Conservation (phyloP, 257 asterid genomes). For the Anisodus tanguticus region DNA sequence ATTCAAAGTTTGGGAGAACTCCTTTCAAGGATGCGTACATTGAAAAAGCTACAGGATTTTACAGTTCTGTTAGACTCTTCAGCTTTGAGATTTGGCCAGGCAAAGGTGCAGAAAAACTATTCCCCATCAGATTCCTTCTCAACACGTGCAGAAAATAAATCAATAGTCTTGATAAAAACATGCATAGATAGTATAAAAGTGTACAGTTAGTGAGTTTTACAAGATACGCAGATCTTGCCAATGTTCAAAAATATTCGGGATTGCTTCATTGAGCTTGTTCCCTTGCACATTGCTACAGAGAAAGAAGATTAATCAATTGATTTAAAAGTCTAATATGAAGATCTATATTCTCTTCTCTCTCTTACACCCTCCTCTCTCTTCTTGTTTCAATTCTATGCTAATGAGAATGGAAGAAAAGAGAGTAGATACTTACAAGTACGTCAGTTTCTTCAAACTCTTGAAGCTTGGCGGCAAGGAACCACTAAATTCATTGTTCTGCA, state of each 20-base stretch:
- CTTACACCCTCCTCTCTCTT: not conserved
- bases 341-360: not conserved
- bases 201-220: constrained; percentile 20
- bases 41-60: not conserved
- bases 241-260: not conserved
- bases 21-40: not conserved
- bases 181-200: constrained; percentile 7
- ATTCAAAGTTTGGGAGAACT: not conserved
- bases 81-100: not conserved
- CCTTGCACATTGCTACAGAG: constrained; percentile 17
- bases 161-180: not conserved
- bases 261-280: not conserved
- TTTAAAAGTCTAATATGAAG: not conserved
- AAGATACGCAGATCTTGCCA: not conserved
- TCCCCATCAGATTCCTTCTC: constrained; percentile 26
- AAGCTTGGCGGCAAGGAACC: not conserved
- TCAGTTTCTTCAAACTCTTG: not conserved
- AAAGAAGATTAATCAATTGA: not conserved
- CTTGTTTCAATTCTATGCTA: not conserved
- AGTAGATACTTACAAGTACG: not conserved
- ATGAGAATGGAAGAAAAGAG: not conserved
- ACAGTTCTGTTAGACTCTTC: not conserved
- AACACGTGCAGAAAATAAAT: not conserved
- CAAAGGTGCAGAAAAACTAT: not conserved
- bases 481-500: not conserved